Evolutionary conservation across 305 asterid genomes (phyloP), one percentile per base, ranked within the genome.

Genomic region (Caryopteris hybrid): DNA sequence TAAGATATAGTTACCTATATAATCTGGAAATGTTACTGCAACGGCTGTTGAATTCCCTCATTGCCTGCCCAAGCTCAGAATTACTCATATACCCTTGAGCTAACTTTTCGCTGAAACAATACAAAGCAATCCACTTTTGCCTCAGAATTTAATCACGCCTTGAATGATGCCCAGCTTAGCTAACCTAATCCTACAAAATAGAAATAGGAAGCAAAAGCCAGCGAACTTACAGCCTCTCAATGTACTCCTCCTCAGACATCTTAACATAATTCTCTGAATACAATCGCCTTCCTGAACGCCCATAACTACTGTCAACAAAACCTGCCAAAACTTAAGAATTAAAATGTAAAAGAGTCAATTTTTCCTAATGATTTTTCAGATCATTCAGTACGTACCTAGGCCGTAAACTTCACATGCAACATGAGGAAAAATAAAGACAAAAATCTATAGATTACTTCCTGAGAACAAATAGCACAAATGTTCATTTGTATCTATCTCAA

Each of bases 11-110:
- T 68, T 82, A 90, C 99, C 99, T 93, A 89, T 93, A 90, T 14
- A 93, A 61, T 77, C 91, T 85, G 59, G 99, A 88, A 76, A 93
- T 85, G 73, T 81, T 84, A 64, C 80, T 66, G 69, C 99, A 93
- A 65, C 94, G 81, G 61, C 55, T 45, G 48, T 85, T 81, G 60
- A 90, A 60, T 17, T 86, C 90, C 82, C 71, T 86, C 66, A 93
- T 82, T 21, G 88, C 96, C 80, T 75, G 78, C 88, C 90, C 96
- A 43, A 93, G 88, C 66, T 88, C 99, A 58, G 85, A 61, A 74
- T 93, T 93, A 68, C 83, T 88, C 97, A 87, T 90, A 78, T 93
- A 93, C 64, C 96, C 99, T 70, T 76, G 73, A 25, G 99, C 90
- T 80, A 90, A 83, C 66, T 77, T 80, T 68, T 93, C 95, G 18